Evolutionary conservation across 306 rosid genomes (phyloP), one percentile per base, ranked within the genome.

Genomic region (Vigna reflexopilosa): DNA sequence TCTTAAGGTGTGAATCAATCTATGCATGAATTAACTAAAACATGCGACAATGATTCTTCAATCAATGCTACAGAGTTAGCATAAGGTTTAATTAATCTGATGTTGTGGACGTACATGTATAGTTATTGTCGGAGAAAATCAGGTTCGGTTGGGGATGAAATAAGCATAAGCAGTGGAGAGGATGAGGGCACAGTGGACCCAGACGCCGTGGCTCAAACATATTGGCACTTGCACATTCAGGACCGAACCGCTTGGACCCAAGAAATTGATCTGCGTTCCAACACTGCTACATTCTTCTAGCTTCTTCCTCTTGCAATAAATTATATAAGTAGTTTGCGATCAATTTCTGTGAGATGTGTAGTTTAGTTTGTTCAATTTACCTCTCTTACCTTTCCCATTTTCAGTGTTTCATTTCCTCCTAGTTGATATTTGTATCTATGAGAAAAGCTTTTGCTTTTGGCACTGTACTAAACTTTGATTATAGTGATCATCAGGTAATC

Each of bases 391-490:
- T 13, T 15, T 50, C n/a, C 17, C 7, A 16, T 3, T 55, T 44
- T 44, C 11, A 44, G 11, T 44, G 49, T 44, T 44, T 44, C 4
- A 3, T 20, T 3, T 3, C 3, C 14, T 19, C 61, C 20, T 11
- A 55, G 20, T 55, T 52, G 19, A 7, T 55, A 28, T 36, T 40
- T 40, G 45, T 40, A 40, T 2, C 45, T 40, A 9, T 8, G 9
- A 9, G 47, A 45, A 12, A 11, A 45, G 16, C 50, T 45, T 45
- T 45, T 45, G n/a, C 64, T 59, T 32, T 67, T 67, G 38, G 20
- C 55, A 20, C 1, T 67, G 72, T 67, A 42, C 70, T 67, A 42
- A 67, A 67, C n/a, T 44, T 6, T 67, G 72, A 40, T 65, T 32
- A 28, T 30, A 30, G 0, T 15, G 13, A 63, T 63, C 16, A 65